Evolutionary conservation across 768 basidiomycete species (phyloP).

Genomic region (Termitomyces sp.): DNA sequence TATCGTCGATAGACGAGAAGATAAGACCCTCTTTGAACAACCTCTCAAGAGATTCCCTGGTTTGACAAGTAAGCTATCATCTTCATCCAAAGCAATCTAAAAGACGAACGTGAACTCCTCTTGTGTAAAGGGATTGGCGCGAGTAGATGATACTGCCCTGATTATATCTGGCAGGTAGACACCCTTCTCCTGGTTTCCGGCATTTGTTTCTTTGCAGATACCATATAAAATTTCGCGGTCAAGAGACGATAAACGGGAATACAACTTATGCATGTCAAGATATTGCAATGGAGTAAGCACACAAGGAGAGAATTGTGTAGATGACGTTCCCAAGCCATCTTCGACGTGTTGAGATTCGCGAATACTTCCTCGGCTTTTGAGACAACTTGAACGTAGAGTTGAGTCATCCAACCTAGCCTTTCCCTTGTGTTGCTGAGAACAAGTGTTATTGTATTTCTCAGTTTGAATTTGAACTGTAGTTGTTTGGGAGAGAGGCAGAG

Average conservation of each 20-base stretch:
- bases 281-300: not conserved
- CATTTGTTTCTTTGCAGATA: not conserved
- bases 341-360: not conserved
- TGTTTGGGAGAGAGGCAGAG: not conserved
- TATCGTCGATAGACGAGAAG: not conserved
- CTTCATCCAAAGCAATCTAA: not conserved
- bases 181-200: not conserved
- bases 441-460: not conserved
- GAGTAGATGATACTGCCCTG: not conserved
- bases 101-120: not conserved
- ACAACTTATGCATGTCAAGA: not conserved
- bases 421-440: not conserved
- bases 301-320: not conserved
- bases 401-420: not conserved
- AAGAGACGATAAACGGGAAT: not conserved
- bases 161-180: not conserved
- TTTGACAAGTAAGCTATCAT: not conserved
- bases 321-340: not conserved
- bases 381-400: not conserved
- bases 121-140: not conserved
- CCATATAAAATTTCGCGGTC: not conserved
- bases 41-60: not conserved
- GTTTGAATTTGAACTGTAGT: not conserved
- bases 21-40: not conserved
- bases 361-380: not conserved